Percentiles rank a stretch among this genome's conserved stretches.
Evolutionary conservation across 345 rosid genomes (phyloP).

Genomic region (Passiflora organensis): DNA sequence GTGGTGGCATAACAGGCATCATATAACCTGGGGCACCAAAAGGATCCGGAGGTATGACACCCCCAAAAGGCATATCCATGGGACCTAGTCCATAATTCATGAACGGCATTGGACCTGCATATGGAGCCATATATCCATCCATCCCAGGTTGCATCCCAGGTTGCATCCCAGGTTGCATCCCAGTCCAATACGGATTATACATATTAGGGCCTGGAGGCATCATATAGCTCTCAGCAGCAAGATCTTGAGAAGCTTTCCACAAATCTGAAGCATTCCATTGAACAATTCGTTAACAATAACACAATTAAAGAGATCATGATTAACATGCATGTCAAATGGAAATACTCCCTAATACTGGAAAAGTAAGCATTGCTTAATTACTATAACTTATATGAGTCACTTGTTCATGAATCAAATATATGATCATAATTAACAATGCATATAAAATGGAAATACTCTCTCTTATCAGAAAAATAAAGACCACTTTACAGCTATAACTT

Average conservation of each 20-base stretch:
- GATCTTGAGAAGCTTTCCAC: constrained; percentile 67
- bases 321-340: not conserved
- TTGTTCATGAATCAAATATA: too few relatives aligned
- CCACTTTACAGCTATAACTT: too few relatives aligned
- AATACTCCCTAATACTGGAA: too few relatives aligned
- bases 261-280: constrained; percentile 40
- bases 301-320: constrained; percentile 3
- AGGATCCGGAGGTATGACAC: constrained; percentile 57
- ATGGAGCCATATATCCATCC: constrained; percentile 55
- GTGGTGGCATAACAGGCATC: constrained; percentile 63
- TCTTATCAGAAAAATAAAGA: too few relatives aligned
- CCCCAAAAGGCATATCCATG: constrained; percentile 54
- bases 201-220: constrained; percentile 73
- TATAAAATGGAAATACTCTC: not conserved
- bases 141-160: constrained; percentile 73
- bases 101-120: constrained; percentile 49
- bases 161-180: constrained; percentile 72
- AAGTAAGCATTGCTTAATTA: too few relatives aligned
- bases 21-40: constrained; percentile 51
- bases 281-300: not conserved
- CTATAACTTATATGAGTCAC: too few relatives aligned
- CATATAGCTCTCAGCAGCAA: constrained; percentile 65
- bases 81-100: constrained; percentile 61
- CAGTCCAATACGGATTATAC: constrained; percentile 66
- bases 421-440: not conserved